Base-by-base conservation (phyloP, 495 filamentous ascomycete genomes). In the Filosporella fistucella region DNA sequence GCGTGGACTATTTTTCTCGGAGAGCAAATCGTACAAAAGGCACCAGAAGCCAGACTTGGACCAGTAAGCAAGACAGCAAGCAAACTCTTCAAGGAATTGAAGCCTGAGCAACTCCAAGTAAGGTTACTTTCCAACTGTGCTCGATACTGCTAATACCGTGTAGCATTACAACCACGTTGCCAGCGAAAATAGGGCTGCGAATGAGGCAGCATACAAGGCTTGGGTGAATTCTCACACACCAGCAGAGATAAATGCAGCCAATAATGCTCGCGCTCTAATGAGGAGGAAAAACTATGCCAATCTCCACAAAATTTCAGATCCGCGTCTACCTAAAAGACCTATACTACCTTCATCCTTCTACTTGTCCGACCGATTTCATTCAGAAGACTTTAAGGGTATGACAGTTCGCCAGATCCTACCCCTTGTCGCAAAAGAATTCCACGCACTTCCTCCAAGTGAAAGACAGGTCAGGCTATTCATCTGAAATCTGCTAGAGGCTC, bases 151-250 rank as follows among this genome's bases (percentile, higher is more conserved):
- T 57, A 35, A 52, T 18, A 38, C 3, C 1, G 10, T 1, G 5
- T 40, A 86, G 84, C 65, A 68, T 52, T 78, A 74, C 51, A 68
- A 72, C 51, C 67, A 73, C 25, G 60, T 75, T 32, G 78, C 75
- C 40, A 72, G 68, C 42, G 48, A 70, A 35, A 74, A 71, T 42
- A 69, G 57, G 18, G 65, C 67, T 22, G 57, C 59, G 5, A 70
- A 69, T 29, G 48, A 57, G 12, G 61, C 64, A 18, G 60, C 56
- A 1, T 74, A 70, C 45, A 64, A 69, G 5, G 42, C 67, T 40
- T 88, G 77, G 76, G 55, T 87, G 17, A 57, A 76, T 23, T 62
- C 63, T 0, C 63, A 83, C 52, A 76, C 79, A 6, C 76, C 79
- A 4, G 60, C 70, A 1, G 56, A 80, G 55, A 84, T 88, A 46